Conservation (phyloP, 2,329 filamentous ascomycete species). For the Apiospora arundinis region DNA sequence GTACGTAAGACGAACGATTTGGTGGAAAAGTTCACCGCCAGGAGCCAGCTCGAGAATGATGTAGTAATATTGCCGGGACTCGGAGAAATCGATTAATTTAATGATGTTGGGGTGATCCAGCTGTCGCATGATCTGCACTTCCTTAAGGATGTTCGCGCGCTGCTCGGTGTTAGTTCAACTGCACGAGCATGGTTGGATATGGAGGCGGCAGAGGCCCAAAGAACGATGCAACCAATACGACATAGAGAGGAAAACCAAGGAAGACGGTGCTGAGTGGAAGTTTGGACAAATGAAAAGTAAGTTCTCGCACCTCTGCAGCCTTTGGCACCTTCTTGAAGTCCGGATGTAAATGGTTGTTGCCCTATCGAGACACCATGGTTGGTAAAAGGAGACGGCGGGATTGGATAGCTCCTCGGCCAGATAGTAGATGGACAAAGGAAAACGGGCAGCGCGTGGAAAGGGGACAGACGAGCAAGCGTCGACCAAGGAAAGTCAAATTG, state of each 20-base stretch:
- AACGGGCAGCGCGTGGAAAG: constrained; percentile 31
- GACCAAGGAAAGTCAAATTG: constrained; percentile 23
- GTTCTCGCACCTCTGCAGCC: constrained; percentile 90
- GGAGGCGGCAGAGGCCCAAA: neutral
- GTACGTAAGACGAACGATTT: constrained; percentile 97
- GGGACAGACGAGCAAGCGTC: constrained; percentile 29
- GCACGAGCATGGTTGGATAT: neutral
- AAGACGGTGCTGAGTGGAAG: constrained; percentile 21
- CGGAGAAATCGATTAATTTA: constrained; percentile 90
- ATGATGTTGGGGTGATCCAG: constrained; percentile 96
- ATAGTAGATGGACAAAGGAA: constrained; percentile 39
- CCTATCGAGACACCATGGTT: constrained; percentile 68
- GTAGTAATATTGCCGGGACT: constrained; percentile 95
- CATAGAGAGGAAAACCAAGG: constrained; percentile 35
- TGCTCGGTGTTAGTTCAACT: constrained; percentile 50
- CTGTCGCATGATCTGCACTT: constrained; percentile 98
- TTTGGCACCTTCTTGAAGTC: constrained; percentile 95
- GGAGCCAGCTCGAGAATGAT: constrained; percentile 95
- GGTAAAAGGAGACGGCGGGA: constrained; percentile 52
- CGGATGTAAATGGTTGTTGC: constrained; percentile 91
- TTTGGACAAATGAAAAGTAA: constrained; percentile 45
- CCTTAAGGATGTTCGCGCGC: constrained; percentile 97
- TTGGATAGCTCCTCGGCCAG: constrained; percentile 27
- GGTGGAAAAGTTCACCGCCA: constrained; percentile 96
- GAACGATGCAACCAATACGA: neutral